Percentiles rank a stretch among this genome's conserved stretches.
phyloP scores from a whole-genome alignment of 1,284 basidiomycete genomes.

The Vanrija sp. region DNA sequence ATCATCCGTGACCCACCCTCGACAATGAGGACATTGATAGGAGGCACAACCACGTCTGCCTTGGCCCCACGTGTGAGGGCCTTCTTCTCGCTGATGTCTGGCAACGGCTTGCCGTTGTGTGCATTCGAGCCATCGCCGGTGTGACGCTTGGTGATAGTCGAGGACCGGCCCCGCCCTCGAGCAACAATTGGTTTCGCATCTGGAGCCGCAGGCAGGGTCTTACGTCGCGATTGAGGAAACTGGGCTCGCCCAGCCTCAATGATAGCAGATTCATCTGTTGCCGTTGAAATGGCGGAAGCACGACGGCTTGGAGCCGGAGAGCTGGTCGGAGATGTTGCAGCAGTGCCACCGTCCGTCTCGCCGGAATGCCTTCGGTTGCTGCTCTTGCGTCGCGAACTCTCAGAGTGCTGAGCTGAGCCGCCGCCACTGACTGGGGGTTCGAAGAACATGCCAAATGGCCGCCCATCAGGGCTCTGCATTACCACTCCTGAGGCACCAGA shows the following conservation, averaged over 20 bases:
- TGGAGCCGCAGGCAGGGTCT: constrained; percentile 26
- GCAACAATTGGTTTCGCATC: constrained; percentile 30
- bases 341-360: constrained; percentile 8
- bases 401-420: background rate
- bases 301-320: constrained; percentile 24
- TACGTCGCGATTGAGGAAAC: constrained; percentile 14
- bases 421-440: constrained; percentile 58
- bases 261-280: constrained; percentile 6
- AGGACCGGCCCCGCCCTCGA: constrained; percentile 30
- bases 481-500: constrained; percentile 82
- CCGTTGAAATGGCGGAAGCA: constrained; percentile 21
- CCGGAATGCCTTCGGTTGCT: constrained; percentile 23
- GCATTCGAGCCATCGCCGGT: background rate
- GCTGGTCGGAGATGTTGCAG: constrained; percentile 8
- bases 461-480: constrained; percentile 86
- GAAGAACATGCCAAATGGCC: constrained; percentile 91
- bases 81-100: constrained; percentile 1
- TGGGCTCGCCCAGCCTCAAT: constrained; percentile 6
- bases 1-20: constrained; percentile 62
- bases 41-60: constrained; percentile 67
- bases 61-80: background rate
- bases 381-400: constrained; percentile 10
- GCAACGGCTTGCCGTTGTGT: background rate
- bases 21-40: constrained; percentile 92
- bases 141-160: constrained; percentile 10